A percentile compares a stretch with the other conserved stretches of the same genome.
These are phyloP conservation scores for Serpula lacrymans DNA, from an alignment of 768 basidiomycete genomes.

Conservation along the genomic window DNA sequence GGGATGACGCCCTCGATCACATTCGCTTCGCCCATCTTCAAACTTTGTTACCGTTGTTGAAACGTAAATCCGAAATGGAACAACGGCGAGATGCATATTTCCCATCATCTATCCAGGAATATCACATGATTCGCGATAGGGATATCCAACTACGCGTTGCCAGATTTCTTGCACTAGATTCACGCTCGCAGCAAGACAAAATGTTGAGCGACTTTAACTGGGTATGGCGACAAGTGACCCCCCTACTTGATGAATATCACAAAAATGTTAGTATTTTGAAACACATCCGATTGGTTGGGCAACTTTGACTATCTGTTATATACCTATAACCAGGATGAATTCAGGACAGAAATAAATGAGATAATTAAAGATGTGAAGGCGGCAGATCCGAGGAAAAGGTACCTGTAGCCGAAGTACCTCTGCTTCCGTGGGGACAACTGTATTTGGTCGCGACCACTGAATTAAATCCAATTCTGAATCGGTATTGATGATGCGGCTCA, in stretches of 20 bases:
- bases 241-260: constrained; percentile 38
- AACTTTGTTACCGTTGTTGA: constrained; percentile 15
- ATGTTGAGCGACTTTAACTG: constrained; percentile 49
- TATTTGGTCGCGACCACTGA: too few relatives aligned
- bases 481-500: too few relatives aligned
- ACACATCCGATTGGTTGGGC: too few relatives aligned
- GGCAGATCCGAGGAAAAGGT: constrained; percentile 19
- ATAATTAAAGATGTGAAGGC: constrained; percentile 16
- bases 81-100: constrained; percentile 30
- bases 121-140: constrained; percentile 27
- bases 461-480: too few relatives aligned
- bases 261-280: constrained; percentile 34
- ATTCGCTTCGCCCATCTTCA: constrained; percentile 29
- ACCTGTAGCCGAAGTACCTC: too few relatives aligned
- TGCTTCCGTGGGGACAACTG: too few relatives aligned
- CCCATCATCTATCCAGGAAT: constrained; percentile 26
- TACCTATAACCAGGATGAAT: constrained; percentile 10
- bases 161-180: constrained; percentile 34
- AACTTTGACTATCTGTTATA: too few relatives aligned
- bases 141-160: constrained; percentile 51
- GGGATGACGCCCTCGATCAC: constrained; percentile 25
- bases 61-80: constrained; percentile 17
- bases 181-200: constrained; percentile 36
- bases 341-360: constrained; percentile 18
- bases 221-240: constrained; percentile 46